These are phyloP conservation scores for Leccinum proliferum DNA, from an alignment of 1,284 basidiomycete genomes.

Conservation along the genomic window DNA sequence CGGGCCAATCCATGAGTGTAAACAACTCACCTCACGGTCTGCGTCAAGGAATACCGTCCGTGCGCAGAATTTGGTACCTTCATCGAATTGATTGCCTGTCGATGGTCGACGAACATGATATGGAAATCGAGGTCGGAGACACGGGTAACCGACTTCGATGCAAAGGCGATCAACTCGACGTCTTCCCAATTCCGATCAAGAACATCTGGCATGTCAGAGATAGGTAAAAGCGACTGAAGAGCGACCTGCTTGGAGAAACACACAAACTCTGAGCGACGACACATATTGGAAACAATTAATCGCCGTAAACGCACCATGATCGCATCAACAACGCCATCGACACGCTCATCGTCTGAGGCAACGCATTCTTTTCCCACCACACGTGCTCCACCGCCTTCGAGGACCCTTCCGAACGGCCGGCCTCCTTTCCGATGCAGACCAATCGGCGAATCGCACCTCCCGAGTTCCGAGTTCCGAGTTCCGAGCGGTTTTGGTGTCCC, in stretches of 20 bases:
- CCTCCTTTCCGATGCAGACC: slow-evolving; percentile 77
- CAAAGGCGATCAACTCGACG: slow-evolving; percentile 44
- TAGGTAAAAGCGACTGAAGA: slow-evolving; percentile 49
- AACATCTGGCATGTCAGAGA: slow-evolving; percentile 50
- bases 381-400: slow-evolving; percentile 71
- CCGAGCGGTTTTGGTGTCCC: slow-evolving; percentile 66
- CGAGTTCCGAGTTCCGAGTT: slow-evolving; percentile 67
- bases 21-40: no score
- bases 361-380: slow-evolving; percentile 61
- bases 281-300: background rate
- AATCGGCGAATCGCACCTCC: slow-evolving; percentile 83
- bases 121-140: slow-evolving; percentile 7
- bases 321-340: slow-evolving; percentile 41
- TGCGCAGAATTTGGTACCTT: no score
- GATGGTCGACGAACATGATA: no score
- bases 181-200: slow-evolving; percentile 49
- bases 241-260: slow-evolving; percentile 41
- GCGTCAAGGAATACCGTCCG: no score
- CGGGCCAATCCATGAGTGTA: no score
- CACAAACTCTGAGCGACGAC: background rate
- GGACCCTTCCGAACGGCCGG: slow-evolving; percentile 67
- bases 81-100: no score
- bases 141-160: slow-evolving; percentile 38
- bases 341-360: slow-evolving; percentile 34
- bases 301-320: slow-evolving; percentile 44